Evolutionary conservation across 2,329 filamentous ascomycete species (phyloP).

Genomic region (Pestalotiopsis sp.): DNA sequence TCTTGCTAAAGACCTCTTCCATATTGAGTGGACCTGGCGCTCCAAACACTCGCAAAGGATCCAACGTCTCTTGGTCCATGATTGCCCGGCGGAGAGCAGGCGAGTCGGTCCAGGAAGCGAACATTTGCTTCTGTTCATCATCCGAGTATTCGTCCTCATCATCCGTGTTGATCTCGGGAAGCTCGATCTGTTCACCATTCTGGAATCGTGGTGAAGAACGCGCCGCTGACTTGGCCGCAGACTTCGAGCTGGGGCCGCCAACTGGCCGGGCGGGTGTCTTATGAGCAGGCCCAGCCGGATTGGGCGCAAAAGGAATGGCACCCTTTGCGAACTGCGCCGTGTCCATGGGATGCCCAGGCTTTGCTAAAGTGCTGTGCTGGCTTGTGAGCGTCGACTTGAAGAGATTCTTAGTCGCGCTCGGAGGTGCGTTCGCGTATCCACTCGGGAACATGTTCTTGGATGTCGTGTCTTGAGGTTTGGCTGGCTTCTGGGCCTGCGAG

Average conservation of each 20-base stretch:
- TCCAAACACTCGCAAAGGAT: constrained; percentile 86
- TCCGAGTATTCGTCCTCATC: constrained; percentile 84
- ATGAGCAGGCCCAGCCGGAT: constrained; percentile 56
- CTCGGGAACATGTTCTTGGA: constrained; percentile 63
- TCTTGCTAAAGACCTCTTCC: constrained; percentile 94
- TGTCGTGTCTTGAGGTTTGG: constrained; percentile 54
- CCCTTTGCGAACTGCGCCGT: constrained; percentile 87
- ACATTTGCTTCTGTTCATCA: constrained; percentile 57
- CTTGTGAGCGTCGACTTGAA: constrained; percentile 69
- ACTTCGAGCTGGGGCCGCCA: constrained; percentile 51
- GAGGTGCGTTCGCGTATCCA: constrained; percentile 64
- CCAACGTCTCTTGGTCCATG: constrained; percentile 79
- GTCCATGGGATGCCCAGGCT: constrained; percentile 72
- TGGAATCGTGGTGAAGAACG: constrained; percentile 83
- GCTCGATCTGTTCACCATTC: constrained; percentile 86
- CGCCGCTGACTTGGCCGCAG: constrained; percentile 60
- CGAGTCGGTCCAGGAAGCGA: constrained; percentile 86
- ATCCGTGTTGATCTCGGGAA: constrained; percentile 95
- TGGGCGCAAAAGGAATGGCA: constrained; percentile 87
- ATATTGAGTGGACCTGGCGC: constrained; percentile 86
- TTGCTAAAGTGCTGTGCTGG: constrained; percentile 68
- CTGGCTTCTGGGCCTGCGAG: constrained; percentile 34
- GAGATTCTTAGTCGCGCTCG: constrained; percentile 56
- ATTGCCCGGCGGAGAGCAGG: constrained; percentile 79
- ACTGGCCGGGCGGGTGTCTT: constrained; percentile 71